Evolutionary conservation across 352 stramenopile genomes (phyloP), one percentile per base, ranked within the genome.

Genomic region (Phytophthora fragariae): DNA sequence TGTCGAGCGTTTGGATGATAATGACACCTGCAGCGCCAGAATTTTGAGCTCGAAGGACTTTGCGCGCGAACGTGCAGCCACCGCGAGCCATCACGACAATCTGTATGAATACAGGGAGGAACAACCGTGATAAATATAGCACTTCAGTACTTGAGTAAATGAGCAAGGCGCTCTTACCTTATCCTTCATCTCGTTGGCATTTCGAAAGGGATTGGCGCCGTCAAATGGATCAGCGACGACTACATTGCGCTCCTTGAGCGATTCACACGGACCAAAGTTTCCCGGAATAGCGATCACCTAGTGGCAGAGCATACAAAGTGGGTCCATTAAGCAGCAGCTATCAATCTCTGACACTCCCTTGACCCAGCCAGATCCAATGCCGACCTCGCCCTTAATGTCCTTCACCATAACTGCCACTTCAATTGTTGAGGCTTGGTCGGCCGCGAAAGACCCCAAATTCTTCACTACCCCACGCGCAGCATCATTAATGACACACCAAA

Each of bases 181-280:
- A 49, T 83, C 74, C 14, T 75, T 73, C 41, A 92, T 72, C 3
- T 66, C 64, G 3, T 55, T 58, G 1, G 70, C 70, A 68, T 91
- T 92, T 21, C 27, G 41, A 14, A 95, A 83, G 3, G 73, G 54
- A 12, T 66, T 70, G 1, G 83, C 75, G 19, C 86, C 86, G 52
- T 93, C 83, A 37, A 95, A 81, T 1, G 86, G 88, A 17, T 91
- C 79, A 3, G 82, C 88, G 6, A 92, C 58, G 3, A 88, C 72
- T 1, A 93, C 37, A 15, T 66, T 64, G 9, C 65, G 65, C 10
- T 82, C 65, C 29, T 76, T 62, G 8, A 95, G 65, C 3, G 88
- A 88, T 53, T 90, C 75, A 39, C 85, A 93, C 14, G 86, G 86
- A n/a, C 85, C 85, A 76, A 95, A 95, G 66, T 93, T 92, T 12